These are phyloP conservation scores for Lentinula raphanica DNA, from an alignment of 768 basidiomycete species.

Conservation along the genomic window DNA sequence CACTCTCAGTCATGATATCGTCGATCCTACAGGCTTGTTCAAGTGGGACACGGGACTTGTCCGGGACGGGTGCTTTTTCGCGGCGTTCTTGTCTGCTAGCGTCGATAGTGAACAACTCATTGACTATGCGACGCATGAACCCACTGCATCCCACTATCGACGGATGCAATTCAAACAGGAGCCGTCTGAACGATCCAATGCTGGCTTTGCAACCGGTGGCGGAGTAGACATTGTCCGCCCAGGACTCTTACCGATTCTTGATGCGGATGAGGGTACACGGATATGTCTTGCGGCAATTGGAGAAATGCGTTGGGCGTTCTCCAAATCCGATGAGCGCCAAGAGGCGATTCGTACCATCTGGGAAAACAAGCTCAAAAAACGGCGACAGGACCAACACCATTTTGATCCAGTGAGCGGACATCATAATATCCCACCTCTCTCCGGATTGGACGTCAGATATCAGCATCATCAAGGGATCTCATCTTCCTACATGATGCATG, in stretches of 20 bases:
- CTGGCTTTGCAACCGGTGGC: slow-evolving; percentile 14
- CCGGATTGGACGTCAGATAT: slow-evolving; percentile 1
- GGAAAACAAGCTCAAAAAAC: slow-evolving; percentile 35
- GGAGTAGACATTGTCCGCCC: slow-evolving; percentile 7
- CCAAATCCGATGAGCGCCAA: slow-evolving; percentile 68
- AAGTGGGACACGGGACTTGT: slow-evolving; percentile 82
- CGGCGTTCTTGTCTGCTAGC: slow-evolving; percentile 70
- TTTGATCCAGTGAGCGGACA: not conserved
- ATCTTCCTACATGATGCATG: slow-evolving; percentile 17
- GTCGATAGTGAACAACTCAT: slow-evolving; percentile 41
- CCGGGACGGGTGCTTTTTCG: slow-evolving; percentile 87
- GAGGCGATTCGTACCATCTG: slow-evolving; percentile 53
- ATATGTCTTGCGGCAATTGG: slow-evolving; percentile 71
- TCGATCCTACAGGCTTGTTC: slow-evolving; percentile 50
- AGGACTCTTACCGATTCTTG: slow-evolving; percentile 7
- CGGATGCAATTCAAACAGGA: slow-evolving; percentile 29
- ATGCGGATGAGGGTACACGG: slow-evolving; percentile 40
- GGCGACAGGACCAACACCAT: slow-evolving; percentile 12
- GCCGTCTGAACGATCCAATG: slow-evolving; percentile 21
- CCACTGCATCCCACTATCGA: slow-evolving; percentile 20
- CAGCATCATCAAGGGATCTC: slow-evolving; percentile 15
- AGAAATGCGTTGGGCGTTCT: slow-evolving; percentile 80
- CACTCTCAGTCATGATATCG: slow-evolving; percentile 24
- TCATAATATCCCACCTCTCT: not conserved
- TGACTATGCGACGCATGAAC: slow-evolving; percentile 4